Evolutionary conservation across 805 yeast genomes (phyloP), one percentile per base, ranked within the genome.

Genomic region (Saccharomycopsis sp.): DNA sequence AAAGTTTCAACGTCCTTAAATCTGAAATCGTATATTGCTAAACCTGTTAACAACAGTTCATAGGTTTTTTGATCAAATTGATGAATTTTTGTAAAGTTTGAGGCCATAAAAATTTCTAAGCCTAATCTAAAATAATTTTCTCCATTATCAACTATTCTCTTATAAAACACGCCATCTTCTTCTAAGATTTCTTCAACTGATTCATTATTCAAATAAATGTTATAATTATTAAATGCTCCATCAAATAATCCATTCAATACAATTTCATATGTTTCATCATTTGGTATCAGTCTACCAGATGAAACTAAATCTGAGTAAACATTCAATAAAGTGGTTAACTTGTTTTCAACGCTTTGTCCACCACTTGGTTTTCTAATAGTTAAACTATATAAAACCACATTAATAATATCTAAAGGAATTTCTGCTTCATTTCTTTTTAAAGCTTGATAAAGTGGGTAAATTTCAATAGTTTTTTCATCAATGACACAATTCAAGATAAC

Each of bases 371-470:
- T 40, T 20, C 49, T 36, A 19, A 31, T 31, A 5, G n/a, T 15
- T 13, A 29, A 33, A 6, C 33, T 26, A 25, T 44, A 38, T 17
- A 46, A 32, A 9, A 46, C 43, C 13, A 44, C 31, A 27, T 46
- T 46, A 25, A 21, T 44, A 13, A 44, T 15, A 2, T 33, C 20
- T n/a, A 46, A 32, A 5, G 38, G 14, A 10, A 46, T 21, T 3
- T 30, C 17, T 29, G 40, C 29, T 14, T 43, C 38, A 17, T 43
- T 42, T 18, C 49, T 27, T n/a, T 37, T 36, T 35, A 46, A 33
- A 3, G 44, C 43, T 36, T 46, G 49, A 31, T 46, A 46, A 9
- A 46, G n/a, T n/a, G 49, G 44, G 28, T 36, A 46, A 18, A 46
- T 27, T 21, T 42, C 35, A 12, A 31, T 17, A 18, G 6, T 17